Evolutionary conservation across 495 filamentous ascomycete species (phyloP).

Genomic region (Chaetomidium leptoderma): DNA sequence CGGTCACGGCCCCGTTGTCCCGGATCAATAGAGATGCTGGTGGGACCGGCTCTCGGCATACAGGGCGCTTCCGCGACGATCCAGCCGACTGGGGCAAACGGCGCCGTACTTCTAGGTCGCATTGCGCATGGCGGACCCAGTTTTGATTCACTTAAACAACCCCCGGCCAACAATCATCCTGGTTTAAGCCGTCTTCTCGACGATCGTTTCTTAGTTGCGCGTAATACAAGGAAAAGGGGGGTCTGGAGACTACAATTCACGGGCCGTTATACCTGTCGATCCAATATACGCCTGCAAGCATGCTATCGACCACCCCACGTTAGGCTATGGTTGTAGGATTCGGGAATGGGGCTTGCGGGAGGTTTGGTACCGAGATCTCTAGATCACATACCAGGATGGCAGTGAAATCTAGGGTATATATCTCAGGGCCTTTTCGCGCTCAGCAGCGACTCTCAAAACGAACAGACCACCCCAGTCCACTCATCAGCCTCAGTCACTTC

Average conservation of each 20-base stretch:
- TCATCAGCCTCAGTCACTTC: background rate
- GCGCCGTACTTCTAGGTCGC: slow-evolving; percentile 6
- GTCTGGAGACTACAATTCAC: background rate
- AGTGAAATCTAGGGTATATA: background rate
- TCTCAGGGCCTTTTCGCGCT: background rate
- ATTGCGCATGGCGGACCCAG: slow-evolving; percentile 10
- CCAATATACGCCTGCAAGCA: slow-evolving; percentile 10
- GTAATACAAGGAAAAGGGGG: background rate
- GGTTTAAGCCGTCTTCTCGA: background rate
- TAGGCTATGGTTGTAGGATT: background rate
- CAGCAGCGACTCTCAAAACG: background rate
- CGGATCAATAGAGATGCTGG: slow-evolving; percentile 1
- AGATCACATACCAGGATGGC: background rate
- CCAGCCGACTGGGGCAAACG: slow-evolving; percentile 4
- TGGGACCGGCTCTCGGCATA: background rate
- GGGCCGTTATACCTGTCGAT: slow-evolving; percentile 15
- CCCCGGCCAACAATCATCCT: background rate
- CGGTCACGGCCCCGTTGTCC: background rate
- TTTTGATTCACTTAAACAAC: slow-evolving; percentile 13
- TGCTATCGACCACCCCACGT: background rate
- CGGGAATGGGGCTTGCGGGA: background rate
- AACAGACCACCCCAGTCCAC: background rate
- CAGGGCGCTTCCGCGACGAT: slow-evolving; percentile 5
- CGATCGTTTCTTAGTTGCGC: slow-evolving; percentile 5
- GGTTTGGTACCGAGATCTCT: background rate